Conservation (phyloP, 306 rosid genomes). For the Prunus mira region DNA sequence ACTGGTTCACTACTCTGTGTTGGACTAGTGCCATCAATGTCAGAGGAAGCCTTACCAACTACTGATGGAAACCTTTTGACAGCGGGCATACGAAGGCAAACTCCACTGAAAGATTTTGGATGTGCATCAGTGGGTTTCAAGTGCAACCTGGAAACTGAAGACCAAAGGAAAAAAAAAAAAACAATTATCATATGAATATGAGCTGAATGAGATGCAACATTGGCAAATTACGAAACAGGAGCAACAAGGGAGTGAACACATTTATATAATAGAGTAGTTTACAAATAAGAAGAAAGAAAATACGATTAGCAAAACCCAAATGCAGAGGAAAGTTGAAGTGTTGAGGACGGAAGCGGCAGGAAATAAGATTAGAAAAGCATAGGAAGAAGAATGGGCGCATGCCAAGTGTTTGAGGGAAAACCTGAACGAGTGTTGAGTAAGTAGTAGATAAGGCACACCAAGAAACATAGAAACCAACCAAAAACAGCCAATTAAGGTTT, state of each 20-base stretch:
- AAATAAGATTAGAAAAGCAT: neutral
- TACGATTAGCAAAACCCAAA: neutral
- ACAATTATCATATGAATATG: neutral
- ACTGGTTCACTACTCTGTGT: constrained; percentile 23
- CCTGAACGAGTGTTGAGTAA: neutral
- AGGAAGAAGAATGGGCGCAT: neutral
- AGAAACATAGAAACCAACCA: neutral
- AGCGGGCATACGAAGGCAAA: constrained; percentile 34
- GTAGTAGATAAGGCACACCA: neutral
- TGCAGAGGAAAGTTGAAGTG: neutral
- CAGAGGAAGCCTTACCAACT: constrained; percentile 39
- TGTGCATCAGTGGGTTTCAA: constrained; percentile 28
- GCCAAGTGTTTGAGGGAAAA: constrained; percentile 2
- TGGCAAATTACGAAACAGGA: neutral
- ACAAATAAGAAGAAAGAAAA: neutral
- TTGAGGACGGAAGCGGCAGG: neutral
- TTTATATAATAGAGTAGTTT: neutral
- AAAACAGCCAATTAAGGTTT: neutral
- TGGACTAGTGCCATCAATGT: constrained; percentile 25
- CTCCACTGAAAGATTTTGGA: constrained; percentile 32
- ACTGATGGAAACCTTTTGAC: constrained; percentile 3
- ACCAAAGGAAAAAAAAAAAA: neutral
- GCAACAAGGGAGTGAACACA: neutral
- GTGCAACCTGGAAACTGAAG: constrained; percentile 47
- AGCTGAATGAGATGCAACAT: neutral